phyloP scores from a whole-genome alignment of 1,284 basidiomycete species.

The Ganoderma sinense region DNA sequence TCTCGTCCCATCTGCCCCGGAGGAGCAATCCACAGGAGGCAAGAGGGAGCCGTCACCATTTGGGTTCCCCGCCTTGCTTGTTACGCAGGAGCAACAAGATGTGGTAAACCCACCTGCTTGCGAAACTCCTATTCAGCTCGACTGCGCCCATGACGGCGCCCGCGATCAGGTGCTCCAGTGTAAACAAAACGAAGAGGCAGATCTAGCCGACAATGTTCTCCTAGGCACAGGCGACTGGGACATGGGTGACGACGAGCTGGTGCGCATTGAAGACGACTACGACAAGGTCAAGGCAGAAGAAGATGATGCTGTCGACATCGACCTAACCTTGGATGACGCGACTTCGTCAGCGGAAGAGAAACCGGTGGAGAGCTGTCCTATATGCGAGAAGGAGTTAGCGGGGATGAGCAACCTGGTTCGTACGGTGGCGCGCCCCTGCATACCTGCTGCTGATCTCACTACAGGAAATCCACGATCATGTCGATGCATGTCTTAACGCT shows the following conservation, averaged over 20 bases:
- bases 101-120: background rate
- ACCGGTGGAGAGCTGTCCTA: conserved; percentile 43
- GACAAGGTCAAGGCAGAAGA: conserved; percentile 23
- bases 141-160: conserved; percentile 7
- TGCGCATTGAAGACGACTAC: conserved; percentile 38
- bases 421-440: background rate
- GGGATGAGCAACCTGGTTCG: conserved; percentile 42
- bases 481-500: conserved; percentile 58
- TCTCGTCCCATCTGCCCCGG: background rate
- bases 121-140: background rate
- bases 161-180: background rate
- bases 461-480: conserved; percentile 56
- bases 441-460: background rate
- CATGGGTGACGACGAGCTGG: conserved; percentile 67
- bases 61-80: conserved; percentile 20
- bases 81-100: background rate
- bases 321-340: conserved; percentile 34
- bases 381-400: conserved; percentile 45
- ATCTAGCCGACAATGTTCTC: conserved; percentile 1
- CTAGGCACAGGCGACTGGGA: conserved; percentile 57
- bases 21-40: background rate
- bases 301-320: conserved; percentile 37
- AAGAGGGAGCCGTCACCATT: conserved; percentile 14
- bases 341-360: conserved; percentile 23
- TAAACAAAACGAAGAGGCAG: background rate